Evolutionary conservation across 73 alveolate species (phyloP).

Genomic region (Uronychia setigera): DNA sequence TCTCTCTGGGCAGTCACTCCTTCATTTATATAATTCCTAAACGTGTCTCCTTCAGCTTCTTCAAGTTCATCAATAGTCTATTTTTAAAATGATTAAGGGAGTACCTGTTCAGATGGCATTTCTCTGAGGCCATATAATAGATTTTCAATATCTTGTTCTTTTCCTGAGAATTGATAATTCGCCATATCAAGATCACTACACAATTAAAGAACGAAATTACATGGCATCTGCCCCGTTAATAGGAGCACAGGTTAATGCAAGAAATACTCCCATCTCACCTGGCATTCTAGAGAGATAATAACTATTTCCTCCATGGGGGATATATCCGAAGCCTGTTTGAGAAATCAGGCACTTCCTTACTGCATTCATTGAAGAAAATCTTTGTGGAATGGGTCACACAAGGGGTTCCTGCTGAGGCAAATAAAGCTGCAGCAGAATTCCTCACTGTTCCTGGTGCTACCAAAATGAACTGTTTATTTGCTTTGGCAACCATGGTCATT

Average conservation of each 20-base stretch:
- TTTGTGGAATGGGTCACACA: slow-evolving; percentile 10
- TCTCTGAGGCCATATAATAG: background rate
- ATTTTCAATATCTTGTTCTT: background rate
- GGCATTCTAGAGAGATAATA: slow-evolving; percentile 64
- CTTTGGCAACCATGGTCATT: slow-evolving; percentile 32
- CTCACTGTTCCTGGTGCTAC: slow-evolving; percentile 42
- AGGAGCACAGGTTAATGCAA: slow-evolving; percentile 62
- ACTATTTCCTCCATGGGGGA: slow-evolving; percentile 70
- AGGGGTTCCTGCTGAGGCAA: slow-evolving; percentile 49
- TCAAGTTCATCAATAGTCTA: background rate
- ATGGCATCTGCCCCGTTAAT: slow-evolving; percentile 57
- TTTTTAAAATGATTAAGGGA: background rate
- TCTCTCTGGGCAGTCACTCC: too few species aligned
- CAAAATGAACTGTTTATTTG: slow-evolving; percentile 37
- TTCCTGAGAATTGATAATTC: background rate
- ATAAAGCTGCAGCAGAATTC: slow-evolving; percentile 56
- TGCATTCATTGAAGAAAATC: slow-evolving; percentile 42
- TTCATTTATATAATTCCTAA: too few species aligned
- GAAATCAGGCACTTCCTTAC: slow-evolving; percentile 16
- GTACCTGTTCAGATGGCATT: background rate
- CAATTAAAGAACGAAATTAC: background rate
- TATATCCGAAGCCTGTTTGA: slow-evolving; percentile 32
- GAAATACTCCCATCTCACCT: slow-evolving; percentile 69
- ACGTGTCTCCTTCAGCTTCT: too few species aligned
- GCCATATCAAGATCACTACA: background rate